Conservation (phyloP, 2,329 filamentous ascomycete species). For the Stachybotrys chlorohalonatus region DNA sequence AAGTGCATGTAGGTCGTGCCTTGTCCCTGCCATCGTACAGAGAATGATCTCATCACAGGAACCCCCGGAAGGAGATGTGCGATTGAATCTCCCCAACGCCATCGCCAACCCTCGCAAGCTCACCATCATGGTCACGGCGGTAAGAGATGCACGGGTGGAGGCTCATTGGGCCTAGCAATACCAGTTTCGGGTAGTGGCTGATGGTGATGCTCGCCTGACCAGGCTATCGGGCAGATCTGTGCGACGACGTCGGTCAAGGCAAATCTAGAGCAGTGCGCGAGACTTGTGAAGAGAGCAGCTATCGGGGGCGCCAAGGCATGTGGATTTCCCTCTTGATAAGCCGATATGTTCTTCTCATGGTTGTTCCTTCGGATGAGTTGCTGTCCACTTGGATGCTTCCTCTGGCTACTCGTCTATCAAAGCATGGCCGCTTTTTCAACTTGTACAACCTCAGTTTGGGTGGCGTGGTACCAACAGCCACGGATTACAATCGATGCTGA, state of each 20-base stretch:
- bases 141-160: not conserved
- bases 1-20: not conserved
- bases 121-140: not conserved
- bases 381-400: not conserved
- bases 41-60: not conserved
- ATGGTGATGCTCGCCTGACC: constrained; percentile 5
- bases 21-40: not conserved
- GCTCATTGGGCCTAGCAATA: not conserved
- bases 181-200: not conserved
- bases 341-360: not conserved
- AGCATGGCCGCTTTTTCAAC: no score
- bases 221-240: constrained; percentile 88
- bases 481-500: no score
- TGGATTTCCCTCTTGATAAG: not conserved
- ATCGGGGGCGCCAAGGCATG: constrained; percentile 67
- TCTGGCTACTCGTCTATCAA: no score
- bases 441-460: no score
- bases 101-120: not conserved
- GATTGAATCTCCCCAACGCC: no score
- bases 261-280: constrained; percentile 72
- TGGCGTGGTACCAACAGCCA: no score
- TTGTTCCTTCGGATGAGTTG: not conserved
- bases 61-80: not conserved
- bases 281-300: constrained; percentile 63
- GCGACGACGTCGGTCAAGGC: constrained; percentile 69